Base-by-base conservation (phyloP, 768 basidiomycete species). In the Megacollybia marginata region DNA sequence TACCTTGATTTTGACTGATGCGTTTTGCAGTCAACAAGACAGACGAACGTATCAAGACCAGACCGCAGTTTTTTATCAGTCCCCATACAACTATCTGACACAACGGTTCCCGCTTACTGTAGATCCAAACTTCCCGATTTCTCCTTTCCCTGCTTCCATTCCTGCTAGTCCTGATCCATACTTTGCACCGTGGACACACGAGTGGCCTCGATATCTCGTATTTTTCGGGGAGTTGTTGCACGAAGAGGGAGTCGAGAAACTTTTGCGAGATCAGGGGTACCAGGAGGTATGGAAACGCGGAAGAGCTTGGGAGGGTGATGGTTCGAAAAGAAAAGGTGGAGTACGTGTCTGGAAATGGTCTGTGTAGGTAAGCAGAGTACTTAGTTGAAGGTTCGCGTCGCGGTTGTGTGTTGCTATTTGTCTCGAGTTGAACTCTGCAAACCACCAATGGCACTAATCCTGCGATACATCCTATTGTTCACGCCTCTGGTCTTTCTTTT, bases 131-230 rank as follows among this genome's bases (percentile, higher is more conserved):
- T 93, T 89, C 59, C 88, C 88, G 0, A 69, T 71, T 6, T 88
- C 86, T 0, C 73, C 74, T 2, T 67, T 69, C 31, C 78, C 84
- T 1, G 64, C 63, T 44, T 79, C 83, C 11, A 51, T 68, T 46
- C 75, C 83, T 8, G 76, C 82, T 2, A 47, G 62, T 19, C 50
- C 64, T 1, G 58, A 66, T 48, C 55, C 61, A 23, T 52, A 55
- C 38, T 51, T 48, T 7, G 68, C 75, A 48, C 72, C 70, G 12
- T 90, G 88, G 82, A 59, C 48, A 48, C 88, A 93, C 53, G 69
- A 79, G 52, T 93, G 90, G 88, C 92, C 95, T 0, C 76, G 73
- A 42, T 81, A 92, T 63, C 57, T 98, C 13, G 78, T 92, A 2
- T 69, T 93, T 47, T 98, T 98, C 60, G 91, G 89, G 5, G 75